Evolutionary conservation across 2,329 filamentous ascomycete genomes (phyloP).

Genomic region (Penicillium sp.): DNA sequence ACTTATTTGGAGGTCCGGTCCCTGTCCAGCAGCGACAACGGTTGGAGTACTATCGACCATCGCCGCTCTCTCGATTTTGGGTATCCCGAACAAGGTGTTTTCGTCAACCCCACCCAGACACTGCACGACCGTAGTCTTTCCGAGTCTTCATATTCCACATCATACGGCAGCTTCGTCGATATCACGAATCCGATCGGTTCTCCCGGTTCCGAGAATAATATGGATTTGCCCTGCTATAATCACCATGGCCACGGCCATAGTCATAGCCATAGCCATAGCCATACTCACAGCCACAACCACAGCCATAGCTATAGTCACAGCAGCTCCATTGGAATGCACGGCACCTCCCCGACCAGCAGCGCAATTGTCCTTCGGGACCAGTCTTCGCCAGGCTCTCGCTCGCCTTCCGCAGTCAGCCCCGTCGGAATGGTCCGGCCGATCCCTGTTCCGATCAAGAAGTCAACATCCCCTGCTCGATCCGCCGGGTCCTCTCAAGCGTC

Average conservation of each 20-base stretch:
- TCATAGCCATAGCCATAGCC: constrained; percentile 3
- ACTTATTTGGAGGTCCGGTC: constrained; percentile 85
- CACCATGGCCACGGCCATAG: constrained; percentile 26
- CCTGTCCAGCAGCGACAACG: constrained; percentile 79
- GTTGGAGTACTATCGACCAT: constrained; percentile 80
- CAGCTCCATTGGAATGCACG: constrained; percentile 24
- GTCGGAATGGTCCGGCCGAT: constrained; percentile 67
- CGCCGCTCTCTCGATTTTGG: constrained; percentile 70
- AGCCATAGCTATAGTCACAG: constrained; percentile 7
- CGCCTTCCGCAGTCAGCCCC: constrained; percentile 60
- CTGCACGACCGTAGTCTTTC: constrained; percentile 84
- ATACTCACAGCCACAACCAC: constrained; percentile 26
- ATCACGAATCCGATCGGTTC: constrained; percentile 79
- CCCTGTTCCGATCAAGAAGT: constrained; percentile 49
- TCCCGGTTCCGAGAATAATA: constrained; percentile 73
- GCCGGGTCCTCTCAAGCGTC: constrained; percentile 60
- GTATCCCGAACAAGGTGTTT: constrained; percentile 61
- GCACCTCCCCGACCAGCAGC: constrained; percentile 22
- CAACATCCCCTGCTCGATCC: constrained; percentile 58
- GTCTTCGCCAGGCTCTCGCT: constrained; percentile 45
- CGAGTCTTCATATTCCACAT: constrained; percentile 76
- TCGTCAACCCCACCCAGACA: constrained; percentile 90
- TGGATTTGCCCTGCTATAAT: constrained; percentile 52
- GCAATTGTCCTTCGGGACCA: constrained; percentile 43
- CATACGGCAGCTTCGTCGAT: constrained; percentile 78